phyloP scores from a whole-genome alignment of 2,329 filamentous ascomycete genomes.

The Monosporascus sp. region DNA sequence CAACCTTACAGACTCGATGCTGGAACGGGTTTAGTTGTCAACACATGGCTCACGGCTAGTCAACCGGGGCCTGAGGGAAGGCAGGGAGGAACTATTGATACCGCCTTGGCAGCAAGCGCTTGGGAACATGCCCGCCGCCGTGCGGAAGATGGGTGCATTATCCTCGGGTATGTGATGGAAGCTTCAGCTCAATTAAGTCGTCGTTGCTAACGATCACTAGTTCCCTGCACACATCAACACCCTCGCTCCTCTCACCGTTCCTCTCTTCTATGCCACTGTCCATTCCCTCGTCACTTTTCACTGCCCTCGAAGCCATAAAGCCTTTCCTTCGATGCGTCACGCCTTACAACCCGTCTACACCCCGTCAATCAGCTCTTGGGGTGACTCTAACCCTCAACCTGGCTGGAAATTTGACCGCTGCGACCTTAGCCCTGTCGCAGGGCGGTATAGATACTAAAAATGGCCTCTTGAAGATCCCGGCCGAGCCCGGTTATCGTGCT shows the following conservation, averaged over 20 bases:
- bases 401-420: conserved; percentile 70
- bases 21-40: conserved; percentile 86
- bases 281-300: conserved; percentile 70
- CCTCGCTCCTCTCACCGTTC: conserved; percentile 78
- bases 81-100: conserved; percentile 74
- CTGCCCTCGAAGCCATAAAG: conserved; percentile 72
- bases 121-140: conserved; percentile 96
- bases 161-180: conserved; percentile 67
- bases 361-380: conserved; percentile 74
- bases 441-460: conserved; percentile 80
- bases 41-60: conserved; percentile 85
- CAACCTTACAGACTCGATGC: conserved; percentile 85
- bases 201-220: conserved; percentile 39
- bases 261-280: conserved; percentile 74
- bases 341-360: conserved; percentile 79
- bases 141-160: conserved; percentile 91
- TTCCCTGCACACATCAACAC: conserved; percentile 82
- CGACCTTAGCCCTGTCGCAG: conserved; percentile 73
- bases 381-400: conserved; percentile 79
- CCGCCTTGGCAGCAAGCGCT: conserved; percentile 70
- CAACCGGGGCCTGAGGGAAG: conserved; percentile 65
- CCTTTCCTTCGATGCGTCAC: conserved; percentile 87
- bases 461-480: conserved; percentile 75
- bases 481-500: conserved; percentile 77
- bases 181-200: background rate